Evolutionary conservation across 2,329 filamentous ascomycete genomes (phyloP).

Genomic region (Calonectria pteridis): DNA sequence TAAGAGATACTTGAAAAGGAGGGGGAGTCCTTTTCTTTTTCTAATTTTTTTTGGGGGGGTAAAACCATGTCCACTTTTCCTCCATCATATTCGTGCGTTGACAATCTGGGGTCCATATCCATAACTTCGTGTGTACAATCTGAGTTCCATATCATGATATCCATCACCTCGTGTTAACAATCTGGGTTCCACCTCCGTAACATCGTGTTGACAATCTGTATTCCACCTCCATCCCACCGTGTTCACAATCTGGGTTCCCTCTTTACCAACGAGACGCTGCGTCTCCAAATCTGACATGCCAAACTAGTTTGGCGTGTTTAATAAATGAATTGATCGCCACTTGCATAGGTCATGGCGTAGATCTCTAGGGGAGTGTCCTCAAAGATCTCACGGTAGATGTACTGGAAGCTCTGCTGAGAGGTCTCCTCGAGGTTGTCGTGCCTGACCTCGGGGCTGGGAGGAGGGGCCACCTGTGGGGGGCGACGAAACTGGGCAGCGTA

Average conservation of each 20-base stretch:
- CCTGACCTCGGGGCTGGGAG: neutral
- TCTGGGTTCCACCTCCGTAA: no score
- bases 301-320: neutral
- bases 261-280: neutral
- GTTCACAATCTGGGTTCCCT: neutral
- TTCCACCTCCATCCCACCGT: no score
- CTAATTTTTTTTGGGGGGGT: neutral
- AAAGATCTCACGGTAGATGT: neutral
- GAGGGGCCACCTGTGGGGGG: neutral
- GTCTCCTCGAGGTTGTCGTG: neutral
- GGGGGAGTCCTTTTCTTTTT: no score
- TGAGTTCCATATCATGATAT: no score
- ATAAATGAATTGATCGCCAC: neutral
- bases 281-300: neutral
- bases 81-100: no score
- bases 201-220: no score
- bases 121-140: no score
- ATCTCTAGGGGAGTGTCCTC: neutral
- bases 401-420: neutral
- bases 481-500: neutral
- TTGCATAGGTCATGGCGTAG: neutral
- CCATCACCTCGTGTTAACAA: no score
- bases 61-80: neutral
- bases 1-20: neutral
- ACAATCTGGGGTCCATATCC: no score